Conservation (phyloP, 2,329 filamentous ascomycete genomes). For the Didymosphaeria variabile region DNA sequence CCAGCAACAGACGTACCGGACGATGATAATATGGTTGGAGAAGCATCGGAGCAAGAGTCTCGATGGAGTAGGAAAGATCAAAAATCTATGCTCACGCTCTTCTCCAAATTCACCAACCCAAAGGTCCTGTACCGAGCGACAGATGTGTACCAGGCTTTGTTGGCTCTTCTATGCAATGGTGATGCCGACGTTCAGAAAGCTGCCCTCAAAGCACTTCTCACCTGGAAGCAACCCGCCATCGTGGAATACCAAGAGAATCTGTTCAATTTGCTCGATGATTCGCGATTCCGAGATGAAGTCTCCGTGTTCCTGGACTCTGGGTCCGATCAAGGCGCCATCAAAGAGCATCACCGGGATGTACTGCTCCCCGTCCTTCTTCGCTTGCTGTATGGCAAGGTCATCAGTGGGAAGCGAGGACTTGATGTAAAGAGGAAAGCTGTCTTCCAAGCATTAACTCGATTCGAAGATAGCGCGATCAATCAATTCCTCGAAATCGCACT, state of each 20-base stretch:
- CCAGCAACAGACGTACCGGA: slow-evolving; percentile 19
- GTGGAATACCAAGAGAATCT: slow-evolving; percentile 84
- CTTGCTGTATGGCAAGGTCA: slow-evolving; percentile 87
- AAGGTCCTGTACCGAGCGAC: slow-evolving; percentile 80
- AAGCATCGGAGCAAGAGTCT: slow-evolving; percentile 17
- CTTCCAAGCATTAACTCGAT: slow-evolving; percentile 80
- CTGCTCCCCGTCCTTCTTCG: slow-evolving; percentile 88
- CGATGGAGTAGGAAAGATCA: slow-evolving; percentile 82
- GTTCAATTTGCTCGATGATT: slow-evolving; percentile 86
- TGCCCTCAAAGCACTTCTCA: slow-evolving; percentile 82
- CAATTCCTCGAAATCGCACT: slow-evolving; percentile 85
- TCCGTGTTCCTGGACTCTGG: slow-evolving; percentile 84
- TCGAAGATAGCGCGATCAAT: slow-evolving; percentile 77
- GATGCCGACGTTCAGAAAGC: slow-evolving; percentile 89
- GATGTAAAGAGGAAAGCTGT: slow-evolving; percentile 77
- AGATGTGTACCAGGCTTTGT: slow-evolving; percentile 78
- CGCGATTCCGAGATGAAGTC: slow-evolving; percentile 92
- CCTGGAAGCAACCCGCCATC: slow-evolving; percentile 85
- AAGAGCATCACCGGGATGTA: slow-evolving; percentile 73
- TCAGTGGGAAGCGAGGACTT: slow-evolving; percentile 83
- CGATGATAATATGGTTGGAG: slow-evolving; percentile 27
- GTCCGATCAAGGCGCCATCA: slow-evolving; percentile 70
- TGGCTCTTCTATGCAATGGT: slow-evolving; percentile 83
- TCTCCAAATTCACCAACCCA: slow-evolving; percentile 87
- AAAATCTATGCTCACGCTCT: slow-evolving; percentile 81